These are phyloP conservation scores for Coprinopsis sp. DNA, from an alignment of 768 basidiomycete species.

Conservation along the genomic window DNA sequence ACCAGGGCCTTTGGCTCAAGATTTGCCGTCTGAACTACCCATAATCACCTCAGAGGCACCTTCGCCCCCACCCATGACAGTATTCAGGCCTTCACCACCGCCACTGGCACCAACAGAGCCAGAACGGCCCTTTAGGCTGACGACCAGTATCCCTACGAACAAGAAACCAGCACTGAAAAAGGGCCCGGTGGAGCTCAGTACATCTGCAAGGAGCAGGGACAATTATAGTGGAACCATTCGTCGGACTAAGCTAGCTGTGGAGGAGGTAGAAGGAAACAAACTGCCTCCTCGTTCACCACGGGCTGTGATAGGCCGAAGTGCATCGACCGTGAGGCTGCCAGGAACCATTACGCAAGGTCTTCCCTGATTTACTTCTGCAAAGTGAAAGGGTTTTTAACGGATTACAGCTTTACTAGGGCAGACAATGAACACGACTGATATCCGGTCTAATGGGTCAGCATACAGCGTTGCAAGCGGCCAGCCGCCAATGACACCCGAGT, in stretches of 20 bases:
- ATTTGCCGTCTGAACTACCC: too few relatives aligned
- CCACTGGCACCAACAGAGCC: constrained; percentile 3
- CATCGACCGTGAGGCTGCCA: too few relatives aligned
- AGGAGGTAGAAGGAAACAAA: too few relatives aligned
- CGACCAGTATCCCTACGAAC: not conserved
- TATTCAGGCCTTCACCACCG: constrained; percentile 3
- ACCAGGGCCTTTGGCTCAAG: too few relatives aligned
- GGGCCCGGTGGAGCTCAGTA: not conserved
- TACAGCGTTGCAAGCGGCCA: constrained; percentile 26
- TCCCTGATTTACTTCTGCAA: not conserved
- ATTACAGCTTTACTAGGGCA: constrained; percentile 35
- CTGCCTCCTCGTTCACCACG: too few relatives aligned
- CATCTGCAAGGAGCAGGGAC: not conserved
- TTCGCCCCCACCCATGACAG: constrained; percentile 16
- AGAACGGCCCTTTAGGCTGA: constrained; percentile 5
- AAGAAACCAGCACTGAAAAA: constrained; percentile 1
- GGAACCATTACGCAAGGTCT: not conserved
- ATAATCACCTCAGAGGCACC: too few relatives aligned
- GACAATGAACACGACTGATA: constrained; percentile 46
- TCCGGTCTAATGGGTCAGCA: constrained; percentile 39
- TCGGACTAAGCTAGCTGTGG: not conserved
- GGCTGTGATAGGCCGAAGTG: too few relatives aligned
- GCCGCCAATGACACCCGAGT: too few relatives aligned
- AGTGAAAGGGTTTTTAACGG: too few relatives aligned
- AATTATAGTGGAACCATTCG: not conserved